Evolutionary conservation across 768 basidiomycete species (phyloP).

Genomic region (Lactarius deliciosus): DNA sequence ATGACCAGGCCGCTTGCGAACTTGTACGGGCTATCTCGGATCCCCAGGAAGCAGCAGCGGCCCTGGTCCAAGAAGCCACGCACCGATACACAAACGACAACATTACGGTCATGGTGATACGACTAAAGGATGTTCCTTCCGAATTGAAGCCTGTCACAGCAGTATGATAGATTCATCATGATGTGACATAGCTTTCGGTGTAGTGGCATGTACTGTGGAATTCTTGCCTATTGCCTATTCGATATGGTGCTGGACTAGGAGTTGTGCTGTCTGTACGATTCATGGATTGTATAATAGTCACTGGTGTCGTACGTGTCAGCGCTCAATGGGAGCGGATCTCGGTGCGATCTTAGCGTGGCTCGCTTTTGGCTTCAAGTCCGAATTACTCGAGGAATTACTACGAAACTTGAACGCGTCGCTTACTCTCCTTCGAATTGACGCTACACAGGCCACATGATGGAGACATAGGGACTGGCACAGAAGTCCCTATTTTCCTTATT

Average conservation of each 20-base stretch:
- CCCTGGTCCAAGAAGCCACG: constrained; percentile 80
- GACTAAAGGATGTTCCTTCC: constrained; percentile 56
- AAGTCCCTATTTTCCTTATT: constrained; percentile 70
- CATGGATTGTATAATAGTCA: not conserved
- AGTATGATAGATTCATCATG: constrained; percentile 21
- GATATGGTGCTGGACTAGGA: not conserved
- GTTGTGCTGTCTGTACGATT: not conserved
- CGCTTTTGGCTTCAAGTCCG: not conserved
- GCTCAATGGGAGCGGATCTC: not conserved
- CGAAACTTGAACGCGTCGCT: not conserved
- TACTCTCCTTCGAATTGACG: constrained; percentile 27
- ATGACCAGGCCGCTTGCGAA: constrained; percentile 88
- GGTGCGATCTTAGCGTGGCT: not conserved
- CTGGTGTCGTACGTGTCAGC: not conserved
- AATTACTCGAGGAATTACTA: not conserved
- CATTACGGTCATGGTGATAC: constrained; percentile 86
- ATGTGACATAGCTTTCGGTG: constrained; percentile 5
- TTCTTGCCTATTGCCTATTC: not conserved
- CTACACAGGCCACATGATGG: constrained; percentile 46
- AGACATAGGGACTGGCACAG: constrained; percentile 63
- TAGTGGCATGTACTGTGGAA: not conserved
- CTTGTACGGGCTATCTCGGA: constrained; percentile 70
- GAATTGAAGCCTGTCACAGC: constrained; percentile 25
- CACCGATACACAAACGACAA: constrained; percentile 92
- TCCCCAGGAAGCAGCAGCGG: constrained; percentile 78